Percentiles rank a stretch among this genome's conserved stretches.
Evolutionary conservation across 768 basidiomycete species (phyloP).

Genomic region (Tylopilus subfusipes): DNA sequence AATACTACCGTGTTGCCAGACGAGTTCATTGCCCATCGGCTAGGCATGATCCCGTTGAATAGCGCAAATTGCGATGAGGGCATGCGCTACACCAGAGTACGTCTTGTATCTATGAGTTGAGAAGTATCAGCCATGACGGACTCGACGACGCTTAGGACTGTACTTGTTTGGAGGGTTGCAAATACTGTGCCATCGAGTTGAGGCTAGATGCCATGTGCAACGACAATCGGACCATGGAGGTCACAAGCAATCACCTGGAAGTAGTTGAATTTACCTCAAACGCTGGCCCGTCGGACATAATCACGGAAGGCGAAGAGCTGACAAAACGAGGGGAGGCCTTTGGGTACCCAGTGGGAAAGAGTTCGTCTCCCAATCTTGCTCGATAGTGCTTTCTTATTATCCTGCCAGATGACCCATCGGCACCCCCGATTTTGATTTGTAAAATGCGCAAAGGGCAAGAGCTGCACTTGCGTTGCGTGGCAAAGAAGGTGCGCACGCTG

Average conservation of each 20-base stretch:
- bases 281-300: conserved; percentile 34
- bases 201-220: conserved; percentile 72
- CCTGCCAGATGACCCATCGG: conserved; percentile 52
- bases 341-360: conserved; percentile 82
- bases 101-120: conserved; percentile 21
- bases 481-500: conserved; percentile 73
- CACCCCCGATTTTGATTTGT: conserved; percentile 75
- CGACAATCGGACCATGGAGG: conserved; percentile 70
- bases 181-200: conserved; percentile 83
- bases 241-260: conserved; percentile 85
- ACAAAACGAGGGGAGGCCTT: conserved; percentile 71
- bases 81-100: conserved; percentile 72
- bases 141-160: conserved; percentile 68
- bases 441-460: conserved; percentile 96
- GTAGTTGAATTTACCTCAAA: conserved; percentile 42
- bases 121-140: neutral
- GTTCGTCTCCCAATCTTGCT: conserved; percentile 38
- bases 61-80: conserved; percentile 87
- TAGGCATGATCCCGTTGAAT: conserved; percentile 90
- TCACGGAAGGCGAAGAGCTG: conserved; percentile 60
- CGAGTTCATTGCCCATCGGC: conserved; percentile 94
- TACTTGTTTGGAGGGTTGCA: conserved; percentile 79
- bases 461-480: conserved; percentile 77
- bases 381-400: conserved; percentile 1
- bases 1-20: conserved; percentile 95